Base-by-base conservation (phyloP, 2,329 filamentous ascomycete species). In the Lanzia echinophila region DNA sequence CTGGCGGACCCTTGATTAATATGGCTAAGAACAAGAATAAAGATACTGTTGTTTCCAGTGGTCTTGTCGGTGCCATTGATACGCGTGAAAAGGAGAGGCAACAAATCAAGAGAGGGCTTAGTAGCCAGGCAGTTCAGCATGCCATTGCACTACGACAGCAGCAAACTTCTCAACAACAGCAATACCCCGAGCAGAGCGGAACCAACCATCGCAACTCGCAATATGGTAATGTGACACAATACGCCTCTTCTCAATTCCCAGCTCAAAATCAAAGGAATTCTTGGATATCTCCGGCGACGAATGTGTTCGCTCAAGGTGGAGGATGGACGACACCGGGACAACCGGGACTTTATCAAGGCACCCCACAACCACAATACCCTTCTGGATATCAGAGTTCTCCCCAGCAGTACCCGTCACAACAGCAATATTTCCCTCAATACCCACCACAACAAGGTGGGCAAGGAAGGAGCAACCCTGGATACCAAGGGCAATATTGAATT, bases 51-150 rank as follows among this genome's bases (percentile, higher is more conserved):
- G 80, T 46, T 10, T 43, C 81, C 1, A 82, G 83, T 0, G 85
- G 86, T 0, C 75, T 96, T 1, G 83, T 95, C 6, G 88, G 86
- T 1, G 86, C 87, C 13, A 91, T 96, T 52, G 86, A 89, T 57
- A 80, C 82, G 2, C 81, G 90, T 13, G 88, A 96, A 68, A 83
- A 84, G 11, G 90, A 95, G 65, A 89, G 82, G 66, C 77, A 81
- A 59, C 79, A 85, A 50, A 82, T 87, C 70, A 87, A 81, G 63
- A 79, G 86, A 54, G 85, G 85, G 0, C 72, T 84, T 56, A 82
- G 85, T 55, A 85, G 83, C 43, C 82, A 85, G 54, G 81, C 84
- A 56, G 86, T 90, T 7, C 84, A 90, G 60, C 79, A 87, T 56
- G 87, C 86, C 0, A 88, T 90, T 64, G 76, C 78, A 43, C 83